Base-by-base conservation (phyloP, 805 yeast genomes). In the Wickerhamomyces subpelliculosus region DNA sequence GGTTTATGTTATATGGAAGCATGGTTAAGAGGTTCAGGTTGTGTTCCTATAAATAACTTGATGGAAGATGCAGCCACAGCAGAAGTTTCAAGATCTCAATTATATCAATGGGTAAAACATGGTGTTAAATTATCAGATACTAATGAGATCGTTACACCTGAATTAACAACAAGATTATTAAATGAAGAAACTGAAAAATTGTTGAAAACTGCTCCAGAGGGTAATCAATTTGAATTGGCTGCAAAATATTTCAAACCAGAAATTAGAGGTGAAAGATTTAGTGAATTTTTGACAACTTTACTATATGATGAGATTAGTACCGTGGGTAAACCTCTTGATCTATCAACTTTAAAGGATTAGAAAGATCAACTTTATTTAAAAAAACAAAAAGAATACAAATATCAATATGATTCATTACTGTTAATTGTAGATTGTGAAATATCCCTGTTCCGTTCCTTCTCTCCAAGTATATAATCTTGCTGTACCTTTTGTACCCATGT, bases 21-120 rank as follows among this genome's bases (percentile, higher is more conserved):
- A 20, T 84, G 94, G 94, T 72, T 83, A 49, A 73, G 88, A 60
- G 87, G 88, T 40, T 65, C 79, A 27, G 94, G 94, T 13, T 84
- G 93, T 70, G 89, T 82, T 43, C 90, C 94, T 46, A 84, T 84
- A 59, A 84, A 84, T 68, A 75, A 79, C 59, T 67, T 84, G 61
- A 84, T 84, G 94, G 94, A 84, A 63, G 94, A 84, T 61, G 94
- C 94, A 14, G 93, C 93, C 25, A 84, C 93, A 35, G 93, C 93
- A 20, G 93, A 84, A 62, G 94, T 84, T 23, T 80, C 89, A 23
- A 75, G 93, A 67, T 73, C 86, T 40, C 90, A 83, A 62, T 67
- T 84, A 48, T 80, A 80, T 71, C 87, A 85, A 57, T 84, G 94
- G 94, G 84, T 80, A 37, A 80, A 78, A 43, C 88, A 84, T 57